Percentiles rank a stretch among this genome's conserved stretches.
These are phyloP conservation scores for Spiromastix sp. DNA, from an alignment of 2,329 filamentous ascomycete genomes.

Conservation along the genomic window DNA sequence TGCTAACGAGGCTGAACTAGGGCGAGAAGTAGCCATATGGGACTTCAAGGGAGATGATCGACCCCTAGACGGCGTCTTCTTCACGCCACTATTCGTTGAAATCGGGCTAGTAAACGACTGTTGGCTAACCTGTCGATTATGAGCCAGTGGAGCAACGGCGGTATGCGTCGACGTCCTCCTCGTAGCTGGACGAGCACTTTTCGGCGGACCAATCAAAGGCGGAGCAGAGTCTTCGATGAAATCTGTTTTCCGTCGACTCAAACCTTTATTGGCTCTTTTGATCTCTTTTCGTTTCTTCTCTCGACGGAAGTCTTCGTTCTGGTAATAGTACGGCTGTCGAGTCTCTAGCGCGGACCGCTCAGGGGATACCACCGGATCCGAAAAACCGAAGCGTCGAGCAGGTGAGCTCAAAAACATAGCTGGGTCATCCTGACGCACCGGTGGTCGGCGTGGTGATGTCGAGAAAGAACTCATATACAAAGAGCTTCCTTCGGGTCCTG, in stretches of 20 bases:
- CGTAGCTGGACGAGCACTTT: slow-evolving; percentile 22
- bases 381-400: slow-evolving; percentile 35
- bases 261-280: slow-evolving; percentile 23
- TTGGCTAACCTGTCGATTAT: slow-evolving; percentile 21
- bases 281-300: slow-evolving; percentile 25
- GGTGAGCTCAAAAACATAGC: slow-evolving; percentile 40
- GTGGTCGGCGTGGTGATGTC: slow-evolving; percentile 32
- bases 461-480: slow-evolving; percentile 35
- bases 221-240: slow-evolving; percentile 22
- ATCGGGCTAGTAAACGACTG: slow-evolving; percentile 16
- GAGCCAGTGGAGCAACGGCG: slow-evolving; percentile 19
- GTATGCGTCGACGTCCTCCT: slow-evolving; percentile 33
- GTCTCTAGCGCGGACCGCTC: slow-evolving; percentile 17
- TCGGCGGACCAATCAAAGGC: slow-evolving; percentile 15
- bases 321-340: slow-evolving; percentile 39
- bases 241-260: slow-evolving; percentile 17
- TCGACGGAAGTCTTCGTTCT: slow-evolving; percentile 38
- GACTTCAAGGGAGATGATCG: slow-evolving; percentile 32
- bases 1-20: slow-evolving; percentile 24
- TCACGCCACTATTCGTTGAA: slow-evolving; percentile 23
- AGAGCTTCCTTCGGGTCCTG: slow-evolving; percentile 24
- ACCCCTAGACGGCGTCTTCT: slow-evolving; percentile 34
- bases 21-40: slow-evolving; percentile 22
- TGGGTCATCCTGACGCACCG: slow-evolving; percentile 30
- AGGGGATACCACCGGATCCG: slow-evolving; percentile 22